phyloP scores from a whole-genome alignment of 2,329 filamentous ascomycete genomes.

The Phyllosticta citrichinensis region DNA sequence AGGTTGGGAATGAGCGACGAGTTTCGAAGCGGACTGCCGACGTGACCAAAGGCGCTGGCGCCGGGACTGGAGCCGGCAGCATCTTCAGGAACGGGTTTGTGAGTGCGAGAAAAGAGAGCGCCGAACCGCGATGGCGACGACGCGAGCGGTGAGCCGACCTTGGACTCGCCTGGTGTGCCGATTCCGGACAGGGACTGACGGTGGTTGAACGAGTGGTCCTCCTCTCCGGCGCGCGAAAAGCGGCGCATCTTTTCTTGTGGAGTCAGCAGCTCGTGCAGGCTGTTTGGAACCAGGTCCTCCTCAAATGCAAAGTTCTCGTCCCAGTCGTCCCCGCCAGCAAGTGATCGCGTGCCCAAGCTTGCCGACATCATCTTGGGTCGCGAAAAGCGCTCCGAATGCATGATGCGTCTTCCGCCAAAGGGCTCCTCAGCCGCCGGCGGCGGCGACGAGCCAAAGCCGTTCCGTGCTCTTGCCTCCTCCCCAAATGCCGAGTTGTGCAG shows the following conservation, averaged over 20 bases:
- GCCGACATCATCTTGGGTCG: constrained; percentile 49
- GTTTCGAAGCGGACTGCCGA: constrained; percentile 57
- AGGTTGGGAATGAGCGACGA: constrained; percentile 42
- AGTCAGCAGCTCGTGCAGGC: constrained; percentile 52
- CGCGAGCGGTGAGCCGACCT: constrained; percentile 43
- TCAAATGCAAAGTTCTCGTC: constrained; percentile 66
- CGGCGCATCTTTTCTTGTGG: constrained; percentile 52
- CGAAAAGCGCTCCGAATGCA: constrained; percentile 57
- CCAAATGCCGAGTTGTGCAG: constrained; percentile 59
- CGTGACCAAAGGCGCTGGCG: constrained; percentile 45
- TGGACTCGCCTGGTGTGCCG: constrained; percentile 34
- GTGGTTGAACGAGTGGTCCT: constrained; percentile 34
- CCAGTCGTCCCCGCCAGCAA: constrained; percentile 44
- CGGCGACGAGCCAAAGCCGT: constrained; percentile 41
- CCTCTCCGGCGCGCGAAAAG: constrained; percentile 48
- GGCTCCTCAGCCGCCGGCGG: constrained; percentile 56
- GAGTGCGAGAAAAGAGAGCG: constrained; percentile 45
- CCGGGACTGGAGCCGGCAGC: constrained; percentile 26
- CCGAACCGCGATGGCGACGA: constrained; percentile 55
- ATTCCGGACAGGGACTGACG: constrained; percentile 40
- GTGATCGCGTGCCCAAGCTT: constrained; percentile 43
- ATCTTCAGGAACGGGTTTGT: constrained; percentile 34
- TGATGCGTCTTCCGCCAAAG: constrained; percentile 49
- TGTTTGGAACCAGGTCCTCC: constrained; percentile 76
- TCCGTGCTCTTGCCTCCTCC: constrained; percentile 53